Evolutionary conservation across 352 stramenopile species (phyloP).

Genomic region (Elongisporangium anandrum): DNA sequence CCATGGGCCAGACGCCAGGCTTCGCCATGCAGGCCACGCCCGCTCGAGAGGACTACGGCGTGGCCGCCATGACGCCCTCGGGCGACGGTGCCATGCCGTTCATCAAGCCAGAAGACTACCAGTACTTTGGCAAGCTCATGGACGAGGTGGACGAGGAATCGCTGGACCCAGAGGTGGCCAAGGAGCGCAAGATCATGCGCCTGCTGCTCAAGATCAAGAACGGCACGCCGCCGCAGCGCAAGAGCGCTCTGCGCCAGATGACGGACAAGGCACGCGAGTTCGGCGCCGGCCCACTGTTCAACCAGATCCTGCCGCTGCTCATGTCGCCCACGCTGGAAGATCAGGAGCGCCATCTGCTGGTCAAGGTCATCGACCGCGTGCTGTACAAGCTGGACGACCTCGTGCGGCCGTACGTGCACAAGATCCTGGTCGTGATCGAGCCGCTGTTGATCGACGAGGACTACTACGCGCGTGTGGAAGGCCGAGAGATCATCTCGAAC

Average conservation of each 20-base stretch:
- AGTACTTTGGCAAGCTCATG: slow-evolving; percentile 97
- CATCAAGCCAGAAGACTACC: slow-evolving; percentile 99
- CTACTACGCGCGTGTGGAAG: slow-evolving; percentile 99
- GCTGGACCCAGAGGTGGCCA: slow-evolving; percentile 90
- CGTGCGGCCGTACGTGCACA: slow-evolving; percentile 98
- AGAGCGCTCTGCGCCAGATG: slow-evolving; percentile 95
- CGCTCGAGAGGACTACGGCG: slow-evolving; percentile 72
- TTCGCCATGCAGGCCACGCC: slow-evolving; percentile 87
- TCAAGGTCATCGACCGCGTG: slow-evolving; percentile 99
- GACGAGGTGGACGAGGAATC: slow-evolving; percentile 88
- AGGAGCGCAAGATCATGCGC: slow-evolving; percentile 97
- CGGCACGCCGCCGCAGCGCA: slow-evolving; percentile 96
- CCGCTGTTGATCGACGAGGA: slow-evolving; percentile 99
- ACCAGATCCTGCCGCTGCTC: slow-evolving; percentile 98
- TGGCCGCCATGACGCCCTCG: slow-evolving; percentile 59
- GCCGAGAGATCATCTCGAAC: slow-evolving; percentile 99
- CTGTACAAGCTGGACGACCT: slow-evolving; percentile 99
- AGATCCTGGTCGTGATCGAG: slow-evolving; percentile 99
- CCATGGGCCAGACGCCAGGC: slow-evolving; percentile 89
- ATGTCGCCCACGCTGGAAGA: slow-evolving; percentile 99
- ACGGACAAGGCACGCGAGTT: slow-evolving; percentile 97
- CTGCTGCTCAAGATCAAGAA: slow-evolving; percentile 99
- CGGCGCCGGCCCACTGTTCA: slow-evolving; percentile 96
- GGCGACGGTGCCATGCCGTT: slow-evolving; percentile 91
- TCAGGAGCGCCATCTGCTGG: slow-evolving; percentile 98